phyloP scores from a whole-genome alignment of 192 early-diverging fungal species.

The Pilobolus umbonatus region DNA sequence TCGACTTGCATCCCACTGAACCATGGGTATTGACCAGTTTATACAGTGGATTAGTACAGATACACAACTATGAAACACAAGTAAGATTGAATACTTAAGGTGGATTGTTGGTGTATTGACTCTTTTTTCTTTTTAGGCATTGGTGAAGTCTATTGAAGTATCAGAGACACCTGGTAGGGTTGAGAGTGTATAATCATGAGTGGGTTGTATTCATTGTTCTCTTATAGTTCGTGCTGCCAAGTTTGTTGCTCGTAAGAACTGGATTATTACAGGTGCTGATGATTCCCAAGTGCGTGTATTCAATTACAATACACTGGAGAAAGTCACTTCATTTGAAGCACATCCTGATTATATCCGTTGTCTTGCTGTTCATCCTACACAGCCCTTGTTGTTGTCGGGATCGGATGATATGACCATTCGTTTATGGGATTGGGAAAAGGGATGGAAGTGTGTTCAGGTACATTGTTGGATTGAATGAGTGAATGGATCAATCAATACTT shows the following conservation, averaged over 20 bases:
- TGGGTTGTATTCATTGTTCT: neutral
- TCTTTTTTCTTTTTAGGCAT: constrained; percentile 45
- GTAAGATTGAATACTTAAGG: too few species aligned
- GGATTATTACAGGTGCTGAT: constrained; percentile 93
- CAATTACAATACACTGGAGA: constrained; percentile 99
- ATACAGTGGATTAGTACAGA: constrained; percentile 92
- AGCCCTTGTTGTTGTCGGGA: constrained; percentile 86
- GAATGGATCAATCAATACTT: neutral
- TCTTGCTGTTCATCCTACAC: constrained; percentile 96
- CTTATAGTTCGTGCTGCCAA: constrained; percentile 88
- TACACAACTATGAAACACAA: constrained; percentile 99
- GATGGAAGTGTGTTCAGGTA: constrained; percentile 93
- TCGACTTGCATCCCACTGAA: constrained; percentile 98
- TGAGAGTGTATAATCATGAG: neutral
- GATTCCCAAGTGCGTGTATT: constrained; percentile 96
- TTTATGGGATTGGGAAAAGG: constrained; percentile 99
- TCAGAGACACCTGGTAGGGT: constrained; percentile 80
- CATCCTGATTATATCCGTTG: constrained; percentile 96
- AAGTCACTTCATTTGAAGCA: constrained; percentile 92
- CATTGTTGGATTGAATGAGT: neutral
- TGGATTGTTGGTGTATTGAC: neutral
- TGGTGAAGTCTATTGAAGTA: constrained; percentile 97
- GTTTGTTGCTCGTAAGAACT: constrained; percentile 97
- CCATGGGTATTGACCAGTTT: constrained; percentile 96
- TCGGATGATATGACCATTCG: constrained; percentile 98